A percentile compares a stretch with the other conserved stretches of the same genome.
Conservation (phyloP, 345 rosid genomes). For the Populus alba region DNA sequence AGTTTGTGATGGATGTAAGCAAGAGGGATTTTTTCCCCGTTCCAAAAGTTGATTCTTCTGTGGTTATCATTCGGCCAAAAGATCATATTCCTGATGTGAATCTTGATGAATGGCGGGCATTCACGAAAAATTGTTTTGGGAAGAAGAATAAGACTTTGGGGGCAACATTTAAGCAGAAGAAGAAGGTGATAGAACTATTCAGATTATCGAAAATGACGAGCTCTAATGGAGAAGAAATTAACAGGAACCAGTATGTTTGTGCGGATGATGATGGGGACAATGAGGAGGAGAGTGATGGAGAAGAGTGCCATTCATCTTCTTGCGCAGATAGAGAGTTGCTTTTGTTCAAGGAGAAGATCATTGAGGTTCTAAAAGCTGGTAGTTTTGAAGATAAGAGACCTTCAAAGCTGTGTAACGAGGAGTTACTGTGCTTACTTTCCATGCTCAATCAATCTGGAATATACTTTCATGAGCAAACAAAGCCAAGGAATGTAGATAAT, state of each 20-base stretch:
- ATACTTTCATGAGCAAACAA: constrained; percentile 44
- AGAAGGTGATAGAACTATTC: constrained; percentile 62
- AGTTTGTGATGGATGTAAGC: constrained; percentile 81
- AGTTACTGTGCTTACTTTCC: constrained; percentile 61
- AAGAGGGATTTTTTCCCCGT: constrained; percentile 84
- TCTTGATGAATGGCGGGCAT: constrained; percentile 71
- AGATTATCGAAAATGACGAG: constrained; percentile 31
- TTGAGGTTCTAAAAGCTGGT: constrained; percentile 41
- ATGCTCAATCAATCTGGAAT: constrained; percentile 68
- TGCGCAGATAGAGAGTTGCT: constrained; percentile 39
- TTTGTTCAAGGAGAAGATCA: constrained; percentile 54
- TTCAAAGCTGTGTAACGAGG: constrained; percentile 58
- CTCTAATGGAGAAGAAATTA: not conserved
- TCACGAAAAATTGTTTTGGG: constrained; percentile 71
- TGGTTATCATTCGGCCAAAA: constrained; percentile 73
- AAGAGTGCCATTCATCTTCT: constrained; percentile 6
- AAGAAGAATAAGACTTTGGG: constrained; percentile 89
- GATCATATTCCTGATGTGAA: constrained; percentile 49
- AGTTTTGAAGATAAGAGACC: constrained; percentile 80
- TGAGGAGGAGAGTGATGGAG: constrained; percentile 17
- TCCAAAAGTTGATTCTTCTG: constrained; percentile 89
- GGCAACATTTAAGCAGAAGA: constrained; percentile 89
- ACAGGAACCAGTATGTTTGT: constrained; percentile 7
- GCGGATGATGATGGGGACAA: constrained; percentile 18
- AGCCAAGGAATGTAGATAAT: constrained; percentile 20